Base-by-base conservation (phyloP, 495 filamentous ascomycete genomes). In the Penicillium paradoxum region DNA sequence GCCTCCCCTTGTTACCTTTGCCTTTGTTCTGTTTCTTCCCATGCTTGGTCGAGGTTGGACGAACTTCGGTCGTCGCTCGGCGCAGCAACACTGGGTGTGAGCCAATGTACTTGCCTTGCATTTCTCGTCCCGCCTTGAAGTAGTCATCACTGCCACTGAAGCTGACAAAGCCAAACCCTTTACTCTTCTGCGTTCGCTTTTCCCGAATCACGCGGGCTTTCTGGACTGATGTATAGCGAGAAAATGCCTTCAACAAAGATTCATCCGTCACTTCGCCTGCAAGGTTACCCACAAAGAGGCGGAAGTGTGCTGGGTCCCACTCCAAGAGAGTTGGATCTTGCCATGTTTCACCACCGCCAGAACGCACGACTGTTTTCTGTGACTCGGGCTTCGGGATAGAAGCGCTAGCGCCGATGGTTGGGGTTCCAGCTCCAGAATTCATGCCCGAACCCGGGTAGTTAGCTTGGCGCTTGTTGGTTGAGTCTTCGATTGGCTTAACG, bases 201-300 rank as follows among this genome's bases (percentile, higher is more conserved):
- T 98, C 95, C 30, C 93, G 80, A 49, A 98, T 83, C n/a, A 98
- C 95, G 9, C 92, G 85, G 9, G 91, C 91, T 69, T 96, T 96
- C 59, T 90, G 84, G 24, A 97, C 82, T 6, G 89, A 92, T 15
- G 83, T 77, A 77, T 95, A 98, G 50, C 85, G 84, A 1, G 88
- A 74, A 61, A 98, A 98, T 1, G 93, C 93, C 70, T 98, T 97
- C 59, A 92, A 75, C 9, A 98, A 72, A 2, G 89, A 92, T 33
- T 98, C 93, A 68, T 98, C 95, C 5, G 95, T 97, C 10, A 96
- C 93, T 74, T 98, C 93, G 49, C 93, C 93, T n/a, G 93, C 95
- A 21, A 98, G 81, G 65, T 98, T 98, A 42, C 93, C 93, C 15
- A 97, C 89, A 66, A 97, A 97, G 14, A 98, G 78, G 4, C 93